A percentile compares a stretch with the other conserved stretches of the same genome.
phyloP scores from a whole-genome alignment of 345 rosid genomes.

The Heritiera fomes region DNA sequence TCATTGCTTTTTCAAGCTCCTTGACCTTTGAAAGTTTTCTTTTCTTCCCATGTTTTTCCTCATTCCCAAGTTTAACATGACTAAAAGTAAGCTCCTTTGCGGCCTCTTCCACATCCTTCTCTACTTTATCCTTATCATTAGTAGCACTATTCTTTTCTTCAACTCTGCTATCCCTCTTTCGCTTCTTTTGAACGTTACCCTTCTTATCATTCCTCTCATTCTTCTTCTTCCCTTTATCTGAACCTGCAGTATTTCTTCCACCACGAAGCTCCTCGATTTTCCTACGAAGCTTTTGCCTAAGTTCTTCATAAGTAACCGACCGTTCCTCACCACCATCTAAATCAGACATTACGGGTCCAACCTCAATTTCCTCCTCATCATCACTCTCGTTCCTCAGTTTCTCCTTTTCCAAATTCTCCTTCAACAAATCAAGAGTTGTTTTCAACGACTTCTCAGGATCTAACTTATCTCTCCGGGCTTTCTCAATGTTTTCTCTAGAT shows the following conservation, averaged over 20 bases:
- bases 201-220: constrained; percentile 36
- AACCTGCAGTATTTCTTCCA: constrained; percentile 42
- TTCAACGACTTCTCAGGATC: constrained; percentile 63
- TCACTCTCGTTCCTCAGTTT: constrained; percentile 38
- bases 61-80: constrained; percentile 69
- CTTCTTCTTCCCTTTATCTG: constrained; percentile 29
- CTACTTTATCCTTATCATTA: constrained; percentile 41
- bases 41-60: constrained; percentile 52
- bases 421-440: constrained; percentile 69
- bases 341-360: constrained; percentile 37
- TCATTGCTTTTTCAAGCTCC: constrained; percentile 73
- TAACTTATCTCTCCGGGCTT: constrained; percentile 73
- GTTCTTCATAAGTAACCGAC: constrained; percentile 73
- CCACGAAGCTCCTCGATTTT: constrained; percentile 73
- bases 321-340: constrained; percentile 38
- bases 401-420: constrained; percentile 66
- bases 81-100: constrained; percentile 70
- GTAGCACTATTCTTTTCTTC: constrained; percentile 36
- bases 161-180: constrained; percentile 53
- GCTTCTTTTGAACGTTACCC: constrained; percentile 46
- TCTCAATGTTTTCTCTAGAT: constrained; percentile 66
- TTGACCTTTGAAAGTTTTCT: constrained; percentile 56
- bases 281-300: constrained; percentile 60
- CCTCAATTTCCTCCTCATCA: constrained; percentile 49
- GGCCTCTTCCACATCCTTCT: constrained; percentile 68